Conservation (phyloP, 805 yeast species). For the Sugiyamaella chiloensis region DNA sequence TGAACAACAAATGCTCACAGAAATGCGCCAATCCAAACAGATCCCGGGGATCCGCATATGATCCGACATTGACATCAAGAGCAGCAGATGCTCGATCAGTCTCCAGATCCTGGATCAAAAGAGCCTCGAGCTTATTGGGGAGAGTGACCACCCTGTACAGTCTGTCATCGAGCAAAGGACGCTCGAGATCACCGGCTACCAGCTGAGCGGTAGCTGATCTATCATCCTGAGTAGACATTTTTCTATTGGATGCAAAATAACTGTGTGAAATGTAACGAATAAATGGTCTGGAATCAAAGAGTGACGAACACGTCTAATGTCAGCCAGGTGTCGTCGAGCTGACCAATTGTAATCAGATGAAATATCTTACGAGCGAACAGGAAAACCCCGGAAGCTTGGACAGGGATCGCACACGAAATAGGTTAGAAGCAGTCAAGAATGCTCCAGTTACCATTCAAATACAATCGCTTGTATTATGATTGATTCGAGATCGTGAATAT, state of each 20-base stretch:
- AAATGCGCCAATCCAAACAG: slow-evolving; percentile 85
- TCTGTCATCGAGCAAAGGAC: slow-evolving; percentile 61
- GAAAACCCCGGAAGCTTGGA: too few species aligned
- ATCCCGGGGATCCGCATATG: slow-evolving; percentile 69
- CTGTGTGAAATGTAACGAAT: too few species aligned
- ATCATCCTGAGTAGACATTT: background rate
- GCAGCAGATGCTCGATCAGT: slow-evolving; percentile 66
- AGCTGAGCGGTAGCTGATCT: slow-evolving; percentile 7
- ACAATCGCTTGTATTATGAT: too few species aligned
- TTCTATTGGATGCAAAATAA: background rate
- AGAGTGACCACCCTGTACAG: slow-evolving; percentile 64
- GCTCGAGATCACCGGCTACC: slow-evolving; percentile 36
- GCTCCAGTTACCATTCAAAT: too few species aligned
- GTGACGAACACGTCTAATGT: too few species aligned
- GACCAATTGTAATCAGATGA: too few species aligned
- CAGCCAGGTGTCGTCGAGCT: too few species aligned
- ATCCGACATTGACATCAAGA: slow-evolving; percentile 74
- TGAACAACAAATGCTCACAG: slow-evolving; percentile 78
- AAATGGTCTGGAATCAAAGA: too few species aligned
- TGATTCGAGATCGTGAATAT: too few species aligned
- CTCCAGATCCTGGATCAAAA: slow-evolving; percentile 74
- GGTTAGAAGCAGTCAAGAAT: too few species aligned
- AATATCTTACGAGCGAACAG: too few species aligned
- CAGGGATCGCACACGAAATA: too few species aligned
- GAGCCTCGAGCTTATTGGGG: slow-evolving; percentile 63